Conservation (phyloP, 345 rosid genomes). For the Alliaria petiolata region DNA sequence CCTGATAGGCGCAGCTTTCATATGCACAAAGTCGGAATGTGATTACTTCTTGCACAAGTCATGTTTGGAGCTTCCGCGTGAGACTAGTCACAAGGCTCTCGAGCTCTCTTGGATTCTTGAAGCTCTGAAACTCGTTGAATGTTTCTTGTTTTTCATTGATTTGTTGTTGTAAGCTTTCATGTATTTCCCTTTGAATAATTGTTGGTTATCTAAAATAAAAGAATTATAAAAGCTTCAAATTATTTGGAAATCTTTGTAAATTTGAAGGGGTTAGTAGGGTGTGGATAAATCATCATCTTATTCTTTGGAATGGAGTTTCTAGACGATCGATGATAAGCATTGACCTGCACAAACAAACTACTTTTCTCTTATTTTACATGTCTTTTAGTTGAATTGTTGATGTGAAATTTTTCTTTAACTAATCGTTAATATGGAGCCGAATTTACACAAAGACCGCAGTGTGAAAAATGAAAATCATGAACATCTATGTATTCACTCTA, state of each 20-base stretch:
- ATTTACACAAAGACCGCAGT: too few species aligned
- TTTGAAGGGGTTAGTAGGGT: not conserved
- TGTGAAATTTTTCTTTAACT: too few species aligned
- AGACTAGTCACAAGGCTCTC: constrained; percentile 22
- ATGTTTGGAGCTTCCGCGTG: constrained; percentile 33
- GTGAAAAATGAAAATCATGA: too few species aligned
- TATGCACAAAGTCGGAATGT: constrained; percentile 31
- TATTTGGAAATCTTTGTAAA: too few species aligned
- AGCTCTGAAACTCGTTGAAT: not conserved
- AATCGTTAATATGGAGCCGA: too few species aligned
- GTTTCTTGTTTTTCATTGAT: not conserved
- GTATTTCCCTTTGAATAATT: not conserved
- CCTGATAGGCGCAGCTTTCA: constrained; percentile 26
- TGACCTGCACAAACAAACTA: not conserved
- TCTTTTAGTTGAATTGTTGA: too few species aligned
- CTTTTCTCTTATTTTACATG: too few species aligned
- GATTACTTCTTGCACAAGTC: constrained; percentile 33
- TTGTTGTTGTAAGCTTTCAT: not conserved
- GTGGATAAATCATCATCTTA: too few species aligned
- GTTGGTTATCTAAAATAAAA: not conserved
- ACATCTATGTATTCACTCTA: too few species aligned
- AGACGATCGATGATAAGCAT: not conserved
- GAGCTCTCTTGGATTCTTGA: not conserved
- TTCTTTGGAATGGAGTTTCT: not conserved
- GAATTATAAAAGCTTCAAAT: not conserved